Percentiles rank a stretch among this genome's conserved stretches.
phyloP scores from a whole-genome alignment of 805 yeast genomes.

The Ogataea saltuana region DNA sequence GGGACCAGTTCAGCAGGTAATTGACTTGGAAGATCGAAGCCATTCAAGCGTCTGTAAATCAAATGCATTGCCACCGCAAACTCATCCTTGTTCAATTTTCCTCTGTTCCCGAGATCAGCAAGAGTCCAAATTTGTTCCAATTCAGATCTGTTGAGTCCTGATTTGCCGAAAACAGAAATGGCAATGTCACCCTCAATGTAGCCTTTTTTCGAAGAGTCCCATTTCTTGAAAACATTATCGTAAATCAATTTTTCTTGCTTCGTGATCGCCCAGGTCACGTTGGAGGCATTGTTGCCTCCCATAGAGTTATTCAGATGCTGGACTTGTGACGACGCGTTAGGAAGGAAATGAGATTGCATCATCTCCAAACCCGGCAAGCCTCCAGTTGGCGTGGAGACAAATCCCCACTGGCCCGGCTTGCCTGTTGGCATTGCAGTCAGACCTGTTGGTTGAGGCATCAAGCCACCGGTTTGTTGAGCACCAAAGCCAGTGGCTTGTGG shows the following conservation, averaged over 20 bases:
- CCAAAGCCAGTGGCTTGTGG: conserved; percentile 38
- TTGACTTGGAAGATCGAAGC: conserved; percentile 76
- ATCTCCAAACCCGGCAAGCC: conserved; percentile 71
- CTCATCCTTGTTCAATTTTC: conserved; percentile 83
- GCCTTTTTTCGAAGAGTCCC: conserved; percentile 74
- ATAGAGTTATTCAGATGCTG: conserved; percentile 31
- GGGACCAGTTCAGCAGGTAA: conserved; percentile 91
- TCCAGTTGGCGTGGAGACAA: conserved; percentile 66
- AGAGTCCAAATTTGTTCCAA: conserved; percentile 90
- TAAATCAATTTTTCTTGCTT: conserved; percentile 85
- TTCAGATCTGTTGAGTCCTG: conserved; percentile 83
- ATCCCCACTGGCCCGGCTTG: conserved; percentile 79
- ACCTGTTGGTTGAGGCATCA: conserved; percentile 46
- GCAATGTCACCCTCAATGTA: conserved; percentile 78
- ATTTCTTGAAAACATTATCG: conserved; percentile 83
- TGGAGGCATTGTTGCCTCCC: conserved; percentile 40
- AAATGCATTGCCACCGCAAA: conserved; percentile 97
- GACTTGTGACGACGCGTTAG: conserved; percentile 40
- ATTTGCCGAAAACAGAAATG: conserved; percentile 82
- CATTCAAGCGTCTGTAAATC: conserved; percentile 86
- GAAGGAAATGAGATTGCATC: conserved; percentile 68
- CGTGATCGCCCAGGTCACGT: conserved; percentile 80
- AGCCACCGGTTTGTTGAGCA: conserved; percentile 32
- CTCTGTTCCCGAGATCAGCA: conserved; percentile 79
- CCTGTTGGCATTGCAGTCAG: conserved; percentile 58